Percentiles rank a stretch among this genome's conserved stretches.
Conservation (phyloP, 331 rosid genomes). For the Phaseolus coccineus region DNA sequence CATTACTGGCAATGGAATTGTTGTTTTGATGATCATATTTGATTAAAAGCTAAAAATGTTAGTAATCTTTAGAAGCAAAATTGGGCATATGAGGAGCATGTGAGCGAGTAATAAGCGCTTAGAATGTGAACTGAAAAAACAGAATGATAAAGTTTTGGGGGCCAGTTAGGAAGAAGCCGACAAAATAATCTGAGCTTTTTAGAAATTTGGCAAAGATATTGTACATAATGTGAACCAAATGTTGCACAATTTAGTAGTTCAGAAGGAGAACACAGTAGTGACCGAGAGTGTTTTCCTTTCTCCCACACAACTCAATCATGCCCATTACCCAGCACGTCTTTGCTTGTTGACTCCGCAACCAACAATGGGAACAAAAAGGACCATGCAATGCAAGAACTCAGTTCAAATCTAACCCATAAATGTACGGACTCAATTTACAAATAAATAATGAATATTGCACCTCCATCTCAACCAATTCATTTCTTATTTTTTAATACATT, state of each 20-base stretch:
- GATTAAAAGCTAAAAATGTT: conserved; percentile 18
- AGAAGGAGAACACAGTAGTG: conserved; percentile 38
- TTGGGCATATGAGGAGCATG: conserved; percentile 53
- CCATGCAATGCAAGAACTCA: conserved; percentile 20
- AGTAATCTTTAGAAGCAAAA: conserved; percentile 49
- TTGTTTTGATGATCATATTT: conserved; percentile 34
- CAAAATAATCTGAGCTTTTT: conserved; percentile 62
- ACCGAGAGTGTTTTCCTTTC: conserved; percentile 48
- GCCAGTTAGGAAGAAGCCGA: conserved; percentile 50
- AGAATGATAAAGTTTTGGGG: conserved; percentile 56
- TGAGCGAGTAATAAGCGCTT: conserved; percentile 48
- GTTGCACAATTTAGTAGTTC: conserved; percentile 50
- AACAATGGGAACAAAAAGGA: conserved; percentile 37
- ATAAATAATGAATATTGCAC: too few relatives aligned
- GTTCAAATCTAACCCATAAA: conserved; percentile 29
- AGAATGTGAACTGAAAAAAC: conserved; percentile 50
- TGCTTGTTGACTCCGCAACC: conserved; percentile 87
- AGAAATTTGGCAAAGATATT: conserved; percentile 25
- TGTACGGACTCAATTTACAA: not conserved
- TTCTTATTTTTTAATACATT: too few relatives aligned
- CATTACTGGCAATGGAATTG: conserved; percentile 42
- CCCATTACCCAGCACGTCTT: conserved; percentile 50
- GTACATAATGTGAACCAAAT: conserved; percentile 44
- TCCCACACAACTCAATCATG: conserved; percentile 61
- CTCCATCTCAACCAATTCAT: too few relatives aligned